Percentiles rank a stretch among this genome's conserved stretches.
These are phyloP conservation scores for Incumbomyces lentus DNA, from an alignment of 2,329 filamentous ascomycete species.

Conservation along the genomic window DNA sequence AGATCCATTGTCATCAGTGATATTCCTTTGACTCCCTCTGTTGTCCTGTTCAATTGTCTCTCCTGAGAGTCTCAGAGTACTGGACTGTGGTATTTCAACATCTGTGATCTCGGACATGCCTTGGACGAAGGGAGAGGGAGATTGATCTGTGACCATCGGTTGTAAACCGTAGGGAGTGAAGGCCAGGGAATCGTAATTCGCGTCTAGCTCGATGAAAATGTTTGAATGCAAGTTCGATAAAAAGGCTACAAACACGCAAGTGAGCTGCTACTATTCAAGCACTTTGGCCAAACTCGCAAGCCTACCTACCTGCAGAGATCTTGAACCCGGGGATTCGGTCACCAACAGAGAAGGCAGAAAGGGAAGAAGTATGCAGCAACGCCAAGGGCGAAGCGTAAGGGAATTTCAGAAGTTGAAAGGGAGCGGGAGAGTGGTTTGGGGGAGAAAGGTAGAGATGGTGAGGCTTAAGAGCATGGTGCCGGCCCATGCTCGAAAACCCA, in stretches of 20 bases:
- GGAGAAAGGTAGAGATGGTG: constrained; percentile 19
- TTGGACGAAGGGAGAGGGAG: constrained; percentile 28
- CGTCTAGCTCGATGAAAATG: constrained; percentile 54
- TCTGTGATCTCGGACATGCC: constrained; percentile 11
- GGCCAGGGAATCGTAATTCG: constrained; percentile 51
- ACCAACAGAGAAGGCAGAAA: constrained; percentile 20
- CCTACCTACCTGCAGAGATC: constrained; percentile 26
- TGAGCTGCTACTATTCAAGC: background rate
- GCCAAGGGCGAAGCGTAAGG: constrained; percentile 1
- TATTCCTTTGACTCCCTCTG: constrained; percentile 18
- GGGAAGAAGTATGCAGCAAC: constrained; percentile 15
- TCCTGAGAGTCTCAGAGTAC: constrained; percentile 31
- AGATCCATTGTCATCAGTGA: constrained; percentile 10
- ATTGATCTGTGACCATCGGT: constrained; percentile 31
- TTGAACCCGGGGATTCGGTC: constrained; percentile 25
- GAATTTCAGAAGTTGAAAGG: constrained; percentile 8
- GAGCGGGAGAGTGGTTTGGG: constrained; percentile 10
- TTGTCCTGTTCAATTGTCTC: constrained; percentile 24
- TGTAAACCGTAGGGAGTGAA: constrained; percentile 54
- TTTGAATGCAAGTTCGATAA: constrained; percentile 74
- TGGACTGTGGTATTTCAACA: constrained; percentile 15
- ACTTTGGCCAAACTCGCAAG: constrained; percentile 4
- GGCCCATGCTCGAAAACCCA: constrained; percentile 11
- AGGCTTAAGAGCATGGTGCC: constrained; percentile 19
- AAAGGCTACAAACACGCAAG: constrained; percentile 49